A percentile compares a stretch with the other conserved stretches of the same genome.
These are phyloP conservation scores for Aeschynomene evenia DNA, from an alignment of 306 rosid species.

Conservation along the genomic window DNA sequence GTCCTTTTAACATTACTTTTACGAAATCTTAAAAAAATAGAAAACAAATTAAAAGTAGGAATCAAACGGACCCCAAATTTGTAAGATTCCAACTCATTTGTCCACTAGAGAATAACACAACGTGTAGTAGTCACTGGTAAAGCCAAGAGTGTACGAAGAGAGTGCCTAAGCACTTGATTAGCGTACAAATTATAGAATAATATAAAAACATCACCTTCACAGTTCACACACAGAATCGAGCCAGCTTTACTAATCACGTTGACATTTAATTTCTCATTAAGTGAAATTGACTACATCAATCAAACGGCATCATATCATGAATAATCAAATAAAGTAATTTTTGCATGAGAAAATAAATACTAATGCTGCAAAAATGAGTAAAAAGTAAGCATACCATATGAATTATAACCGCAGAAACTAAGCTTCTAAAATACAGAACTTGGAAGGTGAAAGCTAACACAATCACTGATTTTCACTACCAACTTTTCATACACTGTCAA, in stretches of 20 bases:
- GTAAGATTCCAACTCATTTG: not conserved
- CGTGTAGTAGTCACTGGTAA: not conserved
- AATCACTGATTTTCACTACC: slow-evolving; percentile 44
- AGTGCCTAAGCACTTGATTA: not conserved
- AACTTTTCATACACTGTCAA: slow-evolving; percentile 53
- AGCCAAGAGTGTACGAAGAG: not conserved
- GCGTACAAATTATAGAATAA: not conserved
- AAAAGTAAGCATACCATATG: slow-evolving; percentile 33
- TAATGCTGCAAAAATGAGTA: slow-evolving; percentile 8
- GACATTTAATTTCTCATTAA: too few relatives aligned
- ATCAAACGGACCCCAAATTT: not conserved
- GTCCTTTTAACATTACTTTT: too few relatives aligned
- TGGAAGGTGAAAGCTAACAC: slow-evolving; percentile 45
- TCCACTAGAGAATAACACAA: not conserved
- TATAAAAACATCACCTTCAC: not conserved
- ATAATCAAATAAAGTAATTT: not conserved
- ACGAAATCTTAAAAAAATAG: too few relatives aligned
- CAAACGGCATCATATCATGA: too few relatives aligned
- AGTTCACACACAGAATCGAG: not conserved
- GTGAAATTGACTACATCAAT: too few relatives aligned
- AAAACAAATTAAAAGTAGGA: too few relatives aligned
- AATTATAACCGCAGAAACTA: slow-evolving; percentile 38
- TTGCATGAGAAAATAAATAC: slow-evolving; percentile 10
- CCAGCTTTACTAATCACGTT: not conserved
- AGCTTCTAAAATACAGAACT: slow-evolving; percentile 46